Percentiles rank a stretch among this genome's conserved stretches.
These are phyloP conservation scores for Lentinus tigrinus DNA, from an alignment of 768 basidiomycete species.

Conservation along the genomic window DNA sequence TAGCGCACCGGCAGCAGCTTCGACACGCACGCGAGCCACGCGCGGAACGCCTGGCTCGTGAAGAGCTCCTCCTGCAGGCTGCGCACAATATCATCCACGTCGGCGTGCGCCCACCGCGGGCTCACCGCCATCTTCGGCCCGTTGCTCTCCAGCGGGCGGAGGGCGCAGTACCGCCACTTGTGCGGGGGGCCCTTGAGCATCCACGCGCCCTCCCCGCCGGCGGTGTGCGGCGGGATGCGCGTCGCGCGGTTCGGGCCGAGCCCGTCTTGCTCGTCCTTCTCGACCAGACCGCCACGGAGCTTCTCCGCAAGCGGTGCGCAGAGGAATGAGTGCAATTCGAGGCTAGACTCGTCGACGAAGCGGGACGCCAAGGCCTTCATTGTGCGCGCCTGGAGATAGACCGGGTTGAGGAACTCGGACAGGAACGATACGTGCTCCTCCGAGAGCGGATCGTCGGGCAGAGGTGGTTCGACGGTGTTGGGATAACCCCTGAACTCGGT, in stretches of 20 bases:
- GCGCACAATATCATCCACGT: conserved; percentile 59
- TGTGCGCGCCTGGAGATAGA: conserved; percentile 81
- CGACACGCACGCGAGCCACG: conserved; percentile 81
- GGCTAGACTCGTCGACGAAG: conserved; percentile 83
- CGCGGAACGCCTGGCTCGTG: conserved; percentile 78
- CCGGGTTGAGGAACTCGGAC: conserved; percentile 81
- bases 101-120: conserved; percentile 51
- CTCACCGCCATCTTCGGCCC: conserved; percentile 46
- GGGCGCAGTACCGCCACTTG: conserved; percentile 88
- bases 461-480: conserved; percentile 42
- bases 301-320: conserved; percentile 60
- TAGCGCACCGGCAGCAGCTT: conserved; percentile 70
- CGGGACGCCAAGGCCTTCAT: conserved; percentile 76
- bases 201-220: conserved; percentile 63
- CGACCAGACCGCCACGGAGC: conserved; percentile 64
- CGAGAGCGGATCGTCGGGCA: conserved; percentile 53
- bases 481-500: conserved; percentile 54
- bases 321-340: conserved; percentile 89
- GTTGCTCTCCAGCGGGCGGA: conserved; percentile 34
- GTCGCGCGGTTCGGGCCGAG: conserved; percentile 49
- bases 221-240: conserved; percentile 64
- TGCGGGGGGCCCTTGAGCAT: conserved; percentile 83
- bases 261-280: conserved; percentile 63
- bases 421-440: conserved; percentile 70
- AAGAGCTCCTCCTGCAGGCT: conserved; percentile 77